Evolutionary conservation across 805 yeast genomes (phyloP).

Genomic region (Saccharomyces paradoxus): DNA sequence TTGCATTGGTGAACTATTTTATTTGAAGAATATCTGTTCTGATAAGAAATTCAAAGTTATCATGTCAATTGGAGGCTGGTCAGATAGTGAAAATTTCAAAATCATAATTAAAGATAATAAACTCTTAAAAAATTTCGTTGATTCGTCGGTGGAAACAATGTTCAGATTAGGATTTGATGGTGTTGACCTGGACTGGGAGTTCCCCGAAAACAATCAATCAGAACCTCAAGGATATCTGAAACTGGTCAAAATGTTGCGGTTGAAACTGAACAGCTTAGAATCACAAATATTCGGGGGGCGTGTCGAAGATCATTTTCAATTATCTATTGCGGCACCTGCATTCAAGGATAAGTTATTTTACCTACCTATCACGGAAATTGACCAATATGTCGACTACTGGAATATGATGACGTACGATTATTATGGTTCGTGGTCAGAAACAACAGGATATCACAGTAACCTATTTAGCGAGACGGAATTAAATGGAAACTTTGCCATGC

Average conservation of each 20-base stretch:
- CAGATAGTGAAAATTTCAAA: constrained; percentile 43
- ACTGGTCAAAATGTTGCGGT: constrained; percentile 37
- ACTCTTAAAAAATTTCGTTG: constrained; percentile 40
- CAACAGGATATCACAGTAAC: constrained; percentile 64
- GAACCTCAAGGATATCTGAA: constrained; percentile 41
- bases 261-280: constrained; percentile 36
- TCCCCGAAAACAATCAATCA: constrained; percentile 40
- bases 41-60: constrained; percentile 42
- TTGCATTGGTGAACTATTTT: constrained; percentile 40
- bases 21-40: constrained; percentile 20
- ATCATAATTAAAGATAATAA: constrained; percentile 33
- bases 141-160: constrained; percentile 41
- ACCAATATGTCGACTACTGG: constrained; percentile 55
- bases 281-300: constrained; percentile 11
- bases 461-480: constrained; percentile 35
- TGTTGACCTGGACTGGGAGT: constrained; percentile 92
- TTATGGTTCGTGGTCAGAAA: constrained; percentile 65
- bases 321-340: constrained; percentile 76
- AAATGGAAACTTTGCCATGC: constrained; percentile 44
- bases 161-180: constrained; percentile 70
- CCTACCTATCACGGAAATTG: constrained; percentile 47
- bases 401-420: constrained; percentile 91
- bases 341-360: constrained; percentile 38
- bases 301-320: constrained; percentile 28
- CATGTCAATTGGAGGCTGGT: constrained; percentile 84